Conservation (phyloP, 2,329 filamentous ascomycete genomes). For the Sarocladium oryzae region DNA sequence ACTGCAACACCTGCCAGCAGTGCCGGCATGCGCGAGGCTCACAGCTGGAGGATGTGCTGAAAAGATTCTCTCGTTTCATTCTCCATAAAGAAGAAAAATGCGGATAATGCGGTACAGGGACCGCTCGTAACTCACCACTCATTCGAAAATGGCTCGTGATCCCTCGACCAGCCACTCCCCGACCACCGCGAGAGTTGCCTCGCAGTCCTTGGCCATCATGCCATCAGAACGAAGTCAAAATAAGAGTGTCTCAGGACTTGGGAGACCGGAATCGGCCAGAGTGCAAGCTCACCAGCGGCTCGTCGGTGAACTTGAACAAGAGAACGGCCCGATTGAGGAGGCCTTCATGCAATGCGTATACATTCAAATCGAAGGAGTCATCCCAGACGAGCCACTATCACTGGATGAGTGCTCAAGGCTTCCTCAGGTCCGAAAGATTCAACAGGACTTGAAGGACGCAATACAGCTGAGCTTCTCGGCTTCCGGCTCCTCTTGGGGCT, state of each 20-base stretch:
- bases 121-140: too few species aligned
- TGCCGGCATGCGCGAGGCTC: too few species aligned
- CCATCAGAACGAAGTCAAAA: not conserved
- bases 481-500: not conserved
- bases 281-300: not conserved
- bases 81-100: too few species aligned
- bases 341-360: not conserved
- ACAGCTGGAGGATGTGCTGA: too few species aligned
- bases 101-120: too few species aligned
- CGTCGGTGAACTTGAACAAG: not conserved
- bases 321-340: not conserved
- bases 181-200: too few species aligned
- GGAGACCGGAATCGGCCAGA: not conserved
- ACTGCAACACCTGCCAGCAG: too few species aligned
- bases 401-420: not conserved
- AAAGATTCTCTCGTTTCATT: too few species aligned
- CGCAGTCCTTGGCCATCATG: too few species aligned
- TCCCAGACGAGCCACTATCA: not conserved
- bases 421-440: not conserved
- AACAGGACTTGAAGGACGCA: not conserved
- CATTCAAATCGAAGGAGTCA: not conserved
- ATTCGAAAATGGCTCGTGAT: too few species aligned
- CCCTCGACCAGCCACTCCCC: too few species aligned
- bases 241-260: not conserved
- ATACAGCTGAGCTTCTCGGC: not conserved